A percentile compares a stretch with the other conserved stretches of the same genome.
phyloP scores from a whole-genome alignment of 2,329 filamentous ascomycete genomes.

The Cytospora mali region DNA sequence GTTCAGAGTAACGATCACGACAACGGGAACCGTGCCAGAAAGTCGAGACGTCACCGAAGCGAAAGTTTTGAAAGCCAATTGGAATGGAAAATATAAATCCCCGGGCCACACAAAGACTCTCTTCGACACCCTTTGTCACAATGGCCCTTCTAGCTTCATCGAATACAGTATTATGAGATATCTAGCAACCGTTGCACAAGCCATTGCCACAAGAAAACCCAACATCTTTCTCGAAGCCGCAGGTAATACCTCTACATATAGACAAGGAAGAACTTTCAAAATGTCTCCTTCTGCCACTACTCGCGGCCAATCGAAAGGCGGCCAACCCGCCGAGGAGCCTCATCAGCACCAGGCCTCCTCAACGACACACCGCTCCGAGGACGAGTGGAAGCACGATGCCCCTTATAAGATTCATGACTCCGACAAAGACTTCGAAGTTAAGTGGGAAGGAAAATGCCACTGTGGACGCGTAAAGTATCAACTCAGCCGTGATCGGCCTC shows the following conservation, averaged over 20 bases:
- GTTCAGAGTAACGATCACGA: background rate
- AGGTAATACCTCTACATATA: background rate
- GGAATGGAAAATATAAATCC: background rate
- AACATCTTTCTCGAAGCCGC: background rate
- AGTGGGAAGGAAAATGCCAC: conserved; percentile 58
- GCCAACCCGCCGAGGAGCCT: conserved; percentile 26
- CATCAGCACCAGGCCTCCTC: conserved; percentile 34
- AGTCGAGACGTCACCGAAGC: background rate
- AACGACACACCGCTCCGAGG: conserved; percentile 31
- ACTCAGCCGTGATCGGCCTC: conserved; percentile 67
- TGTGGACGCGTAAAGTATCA: conserved; percentile 77
- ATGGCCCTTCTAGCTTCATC: background rate
- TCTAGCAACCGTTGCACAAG: background rate
- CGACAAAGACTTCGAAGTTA: conserved; percentile 35
- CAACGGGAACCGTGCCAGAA: background rate
- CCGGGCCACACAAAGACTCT: background rate
- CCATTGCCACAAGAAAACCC: background rate
- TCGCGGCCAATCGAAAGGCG: conserved; percentile 22
- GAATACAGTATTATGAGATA: conserved; percentile 10
- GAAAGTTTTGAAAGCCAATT: background rate
- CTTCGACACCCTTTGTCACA: background rate
- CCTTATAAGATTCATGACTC: conserved; percentile 34
- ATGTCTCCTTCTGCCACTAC: background rate
- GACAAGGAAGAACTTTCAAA: background rate
- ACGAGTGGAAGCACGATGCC: conserved; percentile 35